These are phyloP conservation scores for Exidia glandulosa DNA, from an alignment of 768 basidiomycete genomes.

Conservation along the genomic window DNA sequence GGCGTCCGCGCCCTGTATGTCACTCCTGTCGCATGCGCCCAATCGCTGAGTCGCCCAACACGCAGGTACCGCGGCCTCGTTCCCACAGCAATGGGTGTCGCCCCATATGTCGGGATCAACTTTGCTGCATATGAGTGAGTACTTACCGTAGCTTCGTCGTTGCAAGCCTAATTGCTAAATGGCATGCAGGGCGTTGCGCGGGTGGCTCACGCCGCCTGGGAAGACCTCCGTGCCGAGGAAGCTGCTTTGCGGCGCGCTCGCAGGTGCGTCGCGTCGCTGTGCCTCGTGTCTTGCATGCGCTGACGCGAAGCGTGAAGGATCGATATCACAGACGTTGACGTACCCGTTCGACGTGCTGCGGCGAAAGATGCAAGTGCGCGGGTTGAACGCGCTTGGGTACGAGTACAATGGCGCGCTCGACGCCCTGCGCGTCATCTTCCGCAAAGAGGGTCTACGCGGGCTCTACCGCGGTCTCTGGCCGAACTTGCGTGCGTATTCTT, in stretches of 20 bases:
- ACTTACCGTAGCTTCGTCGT: not conserved
- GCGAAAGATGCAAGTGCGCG: conserved; percentile 91
- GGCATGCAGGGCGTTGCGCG: conserved; percentile 36
- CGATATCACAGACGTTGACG: conserved; percentile 86
- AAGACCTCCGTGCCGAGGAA: conserved; percentile 59
- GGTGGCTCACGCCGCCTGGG: conserved; percentile 70
- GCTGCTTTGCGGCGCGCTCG: conserved; percentile 75
- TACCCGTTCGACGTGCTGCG: conserved; percentile 94
- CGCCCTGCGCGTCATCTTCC: conserved; percentile 57
- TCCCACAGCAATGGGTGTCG: conserved; percentile 80
- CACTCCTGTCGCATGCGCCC: too few relatives aligned
- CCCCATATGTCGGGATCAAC: conserved; percentile 71
- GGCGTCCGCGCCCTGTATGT: conserved; percentile 76
- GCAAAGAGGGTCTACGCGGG: conserved; percentile 62
- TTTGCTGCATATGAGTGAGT: conserved; percentile 79
- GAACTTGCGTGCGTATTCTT: conserved; percentile 56
- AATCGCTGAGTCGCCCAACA: too few relatives aligned
- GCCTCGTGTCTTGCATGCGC: not conserved
- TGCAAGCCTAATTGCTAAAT: not conserved
- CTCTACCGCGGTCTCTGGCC: conserved; percentile 85
- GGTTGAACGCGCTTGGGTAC: conserved; percentile 51
- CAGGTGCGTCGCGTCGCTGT: conserved; percentile 36
- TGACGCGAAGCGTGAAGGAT: conserved; percentile 35
- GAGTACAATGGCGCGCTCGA: conserved; percentile 76
- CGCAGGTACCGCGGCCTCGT: conserved; percentile 79